phyloP scores from a whole-genome alignment of 2,329 filamentous ascomycete species.

The Fusarium nelsonii region DNA sequence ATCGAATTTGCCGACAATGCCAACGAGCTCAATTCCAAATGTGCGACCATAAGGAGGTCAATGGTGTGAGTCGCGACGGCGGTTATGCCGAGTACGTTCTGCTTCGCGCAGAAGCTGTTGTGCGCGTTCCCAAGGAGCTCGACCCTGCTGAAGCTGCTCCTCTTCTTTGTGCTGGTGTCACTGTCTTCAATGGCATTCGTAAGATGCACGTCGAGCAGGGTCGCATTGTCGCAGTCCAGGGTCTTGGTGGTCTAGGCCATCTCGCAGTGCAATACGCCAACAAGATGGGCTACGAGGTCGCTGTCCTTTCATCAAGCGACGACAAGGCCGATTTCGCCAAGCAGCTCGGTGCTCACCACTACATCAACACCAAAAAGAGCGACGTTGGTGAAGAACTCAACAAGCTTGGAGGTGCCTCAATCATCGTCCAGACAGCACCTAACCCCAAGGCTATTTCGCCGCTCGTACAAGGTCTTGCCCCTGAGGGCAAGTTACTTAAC shows the following conservation, averaged over 20 bases:
- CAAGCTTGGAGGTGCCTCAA: conserved; percentile 70
- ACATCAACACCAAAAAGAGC: conserved; percentile 64
- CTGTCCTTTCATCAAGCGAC: conserved; percentile 74
- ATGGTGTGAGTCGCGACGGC: conserved; percentile 74
- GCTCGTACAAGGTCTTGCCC: conserved; percentile 65
- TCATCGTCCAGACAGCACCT: conserved; percentile 74
- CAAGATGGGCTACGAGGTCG: conserved; percentile 81
- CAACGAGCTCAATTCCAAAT: conserved; percentile 74
- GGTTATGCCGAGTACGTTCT: conserved; percentile 76
- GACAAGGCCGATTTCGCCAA: conserved; percentile 76
- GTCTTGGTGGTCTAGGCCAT: conserved; percentile 81
- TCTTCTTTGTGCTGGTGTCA: conserved; percentile 74
- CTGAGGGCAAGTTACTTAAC: conserved; percentile 70
- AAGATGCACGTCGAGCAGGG: conserved; percentile 66
- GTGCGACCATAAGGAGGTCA: conserved; percentile 72
- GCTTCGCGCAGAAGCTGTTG: conserved; percentile 70
- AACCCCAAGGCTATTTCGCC: conserved; percentile 66
- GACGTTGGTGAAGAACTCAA: conserved; percentile 63
- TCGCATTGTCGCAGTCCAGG: conserved; percentile 70
- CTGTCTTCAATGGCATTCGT: conserved; percentile 70
- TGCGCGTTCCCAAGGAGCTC: conserved; percentile 65
- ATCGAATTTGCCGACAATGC: conserved; percentile 72
- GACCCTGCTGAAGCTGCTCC: conserved; percentile 68
- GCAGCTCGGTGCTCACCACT: conserved; percentile 59
- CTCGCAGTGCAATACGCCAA: conserved; percentile 80